A percentile compares a stretch with the other conserved stretches of the same genome.
These are phyloP conservation scores for Crithidia thermophila DNA, from an alignment of 208 protist genomes.

Conservation along the genomic window DNA sequence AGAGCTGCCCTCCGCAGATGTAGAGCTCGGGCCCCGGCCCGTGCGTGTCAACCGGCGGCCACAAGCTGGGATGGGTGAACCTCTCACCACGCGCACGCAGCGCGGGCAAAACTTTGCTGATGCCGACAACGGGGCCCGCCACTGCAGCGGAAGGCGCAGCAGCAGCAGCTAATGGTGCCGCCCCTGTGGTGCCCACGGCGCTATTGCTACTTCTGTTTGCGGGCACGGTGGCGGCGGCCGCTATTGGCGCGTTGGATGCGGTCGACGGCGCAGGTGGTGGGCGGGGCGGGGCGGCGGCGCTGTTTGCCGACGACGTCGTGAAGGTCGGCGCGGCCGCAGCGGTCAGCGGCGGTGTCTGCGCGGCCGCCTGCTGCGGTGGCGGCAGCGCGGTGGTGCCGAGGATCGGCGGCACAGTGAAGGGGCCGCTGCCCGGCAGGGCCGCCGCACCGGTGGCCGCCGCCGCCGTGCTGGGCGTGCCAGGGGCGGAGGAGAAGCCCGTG, in stretches of 20 bases:
- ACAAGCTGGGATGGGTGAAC: background rate
- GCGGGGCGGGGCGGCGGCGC: background rate
- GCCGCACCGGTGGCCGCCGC: background rate
- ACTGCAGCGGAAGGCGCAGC: background rate
- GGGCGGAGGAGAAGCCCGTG: constrained; percentile 1
- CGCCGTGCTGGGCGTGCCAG: constrained; percentile 14
- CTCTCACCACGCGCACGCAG: background rate
- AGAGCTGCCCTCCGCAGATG: constrained; percentile 31
- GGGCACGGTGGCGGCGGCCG: too few relatives aligned
- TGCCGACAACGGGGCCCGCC: constrained; percentile 30
- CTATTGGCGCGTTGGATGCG: too few relatives aligned
- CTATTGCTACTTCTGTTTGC: too few relatives aligned
- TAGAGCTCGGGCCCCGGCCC: background rate
- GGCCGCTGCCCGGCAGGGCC: background rate
- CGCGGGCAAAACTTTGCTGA: constrained; percentile 33
- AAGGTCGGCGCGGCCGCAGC: background rate
- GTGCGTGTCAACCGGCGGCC: background rate
- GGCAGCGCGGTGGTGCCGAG: background rate
- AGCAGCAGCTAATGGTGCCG: constrained; percentile 5
- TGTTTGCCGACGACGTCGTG: background rate
- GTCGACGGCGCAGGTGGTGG: background rate
- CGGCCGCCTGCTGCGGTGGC: background rate
- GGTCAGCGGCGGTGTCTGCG: background rate
- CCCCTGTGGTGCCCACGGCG: too few relatives aligned
- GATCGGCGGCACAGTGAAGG: background rate